Percentiles rank a stretch among this genome's conserved stretches.
These are phyloP conservation scores for Mayamaea pseudoterrestris DNA, from an alignment of 108 stramenopile genomes.

Conservation along the genomic window DNA sequence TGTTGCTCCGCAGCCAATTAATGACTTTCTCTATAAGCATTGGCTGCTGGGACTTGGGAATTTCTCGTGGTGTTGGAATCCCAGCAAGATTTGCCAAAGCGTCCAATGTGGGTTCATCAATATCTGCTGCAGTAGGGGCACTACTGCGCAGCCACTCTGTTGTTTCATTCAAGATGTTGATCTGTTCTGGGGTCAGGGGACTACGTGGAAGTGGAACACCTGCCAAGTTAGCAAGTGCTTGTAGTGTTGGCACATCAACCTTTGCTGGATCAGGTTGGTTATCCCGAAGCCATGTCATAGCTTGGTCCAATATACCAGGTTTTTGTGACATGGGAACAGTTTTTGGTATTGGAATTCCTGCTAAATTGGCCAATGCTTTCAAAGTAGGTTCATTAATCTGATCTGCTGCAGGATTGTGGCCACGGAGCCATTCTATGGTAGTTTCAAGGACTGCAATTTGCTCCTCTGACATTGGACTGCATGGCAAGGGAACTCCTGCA, in stretches of 20 bases:
- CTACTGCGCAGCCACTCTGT: conserved; percentile 14
- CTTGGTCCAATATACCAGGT: background rate
- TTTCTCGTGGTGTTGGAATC: background rate
- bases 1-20: conserved; percentile 20
- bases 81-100: conserved; percentile 4
- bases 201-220: conserved; percentile 5
- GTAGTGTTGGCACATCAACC: conserved; percentile 4
- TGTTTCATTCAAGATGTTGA: conserved; percentile 8
- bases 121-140: conserved; percentile 1
- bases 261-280: background rate
- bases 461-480: background rate
- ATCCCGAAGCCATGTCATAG: conserved; percentile 12
- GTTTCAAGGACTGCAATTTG: conserved; percentile 8
- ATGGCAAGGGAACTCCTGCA: background rate
- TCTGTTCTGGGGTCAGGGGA: background rate
- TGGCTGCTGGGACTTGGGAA: background rate
- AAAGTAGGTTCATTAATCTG: background rate
- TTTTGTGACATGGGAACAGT: conserved; percentile 1
- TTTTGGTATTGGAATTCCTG: conserved; percentile 1
- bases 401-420: conserved; percentile 1
- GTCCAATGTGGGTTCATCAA: conserved; percentile 5
- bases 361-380: background rate
- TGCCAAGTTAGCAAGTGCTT: background rate
- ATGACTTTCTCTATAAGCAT: conserved; percentile 15
- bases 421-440: conserved; percentile 4